Base-by-base conservation (phyloP, 1,284 basidiomycete species). In the Megacollybia platyphylla region DNA sequence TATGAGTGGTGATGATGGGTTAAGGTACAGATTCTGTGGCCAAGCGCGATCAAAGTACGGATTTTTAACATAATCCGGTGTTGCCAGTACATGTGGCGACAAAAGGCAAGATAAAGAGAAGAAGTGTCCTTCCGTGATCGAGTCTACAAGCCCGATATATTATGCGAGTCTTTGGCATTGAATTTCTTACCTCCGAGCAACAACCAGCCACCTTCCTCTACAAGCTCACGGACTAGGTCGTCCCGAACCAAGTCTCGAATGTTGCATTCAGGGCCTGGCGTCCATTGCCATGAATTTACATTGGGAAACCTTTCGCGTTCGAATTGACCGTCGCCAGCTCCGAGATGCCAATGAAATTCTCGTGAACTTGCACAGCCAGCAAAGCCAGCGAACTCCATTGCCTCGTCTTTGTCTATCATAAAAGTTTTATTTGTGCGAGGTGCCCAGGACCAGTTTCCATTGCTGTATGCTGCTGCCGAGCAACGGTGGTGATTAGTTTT, bases 121-220 rank as follows among this genome's bases (percentile, higher is more conserved):
- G 61, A 81, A 81, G 54, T 81, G 78, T 46, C 75, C 75, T 51
- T 81, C 79, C 1, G 74, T 73, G 18, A 79, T 73, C 1, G 78
- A 79, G 50, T 81, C 78, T 77, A 24, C n/a, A 18, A 38, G 4
- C 13, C 5, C 3, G 13, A 7, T n/a, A 17, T 15, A 40, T 11
- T 24, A 17, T 20, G 26, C 24, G 2, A 34, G 31, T 15, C 17
- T 13, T 10, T 7, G 11, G 13, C 27, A 11, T 36, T 10, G 3
- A 10, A 44, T 18, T 3, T 2, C 70, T 47, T 54, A 76, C 75
- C 75, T 34, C 78, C 78, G 6, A 81, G 55, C 10, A 81, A 50
- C 15, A 80, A 59, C 78, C 78, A 81, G 2, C 79, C 78, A 11
- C 78, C 79, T n/a, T 71, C 59, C 52, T 79, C 68, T n/a, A 79